Conservation (phyloP, 1,139 yeast genomes). For the Blastobotrys illinoisensis region DNA sequence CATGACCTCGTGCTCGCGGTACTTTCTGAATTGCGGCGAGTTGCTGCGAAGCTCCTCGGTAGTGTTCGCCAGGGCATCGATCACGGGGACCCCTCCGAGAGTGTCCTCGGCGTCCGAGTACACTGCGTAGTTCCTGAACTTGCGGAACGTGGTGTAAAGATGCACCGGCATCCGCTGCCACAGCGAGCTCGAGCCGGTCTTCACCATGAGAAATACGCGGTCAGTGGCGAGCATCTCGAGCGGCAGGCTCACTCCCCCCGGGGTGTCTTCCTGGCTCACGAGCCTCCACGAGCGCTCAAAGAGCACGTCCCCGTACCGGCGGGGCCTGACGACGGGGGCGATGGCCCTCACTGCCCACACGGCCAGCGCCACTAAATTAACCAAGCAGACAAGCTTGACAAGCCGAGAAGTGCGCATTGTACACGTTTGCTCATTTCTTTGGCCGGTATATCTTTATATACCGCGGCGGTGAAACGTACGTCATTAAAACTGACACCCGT, state of each 20-base stretch:
- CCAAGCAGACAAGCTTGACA: background rate
- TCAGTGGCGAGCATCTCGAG: too few relatives aligned
- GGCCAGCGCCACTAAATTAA: background rate
- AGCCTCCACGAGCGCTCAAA: background rate
- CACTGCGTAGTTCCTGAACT: constrained; percentile 31
- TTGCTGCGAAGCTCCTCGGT: constrained; percentile 18
- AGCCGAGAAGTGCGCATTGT: background rate
- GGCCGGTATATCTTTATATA: too few relatives aligned
- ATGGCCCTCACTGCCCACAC: background rate
- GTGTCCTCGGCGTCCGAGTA: constrained; percentile 32
- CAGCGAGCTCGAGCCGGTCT: constrained; percentile 33
- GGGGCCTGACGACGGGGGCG: background rate
- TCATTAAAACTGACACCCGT: background rate
- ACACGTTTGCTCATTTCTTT: too few relatives aligned
- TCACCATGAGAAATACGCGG: constrained; percentile 28
- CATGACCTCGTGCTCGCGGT: constrained; percentile 23
- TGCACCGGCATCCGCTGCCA: constrained; percentile 37
- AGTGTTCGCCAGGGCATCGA: constrained; percentile 30
- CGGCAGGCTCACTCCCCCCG: too few relatives aligned
- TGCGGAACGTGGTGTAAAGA: constrained; percentile 30
- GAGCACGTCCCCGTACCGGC: background rate
- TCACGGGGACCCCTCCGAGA: constrained; percentile 30
- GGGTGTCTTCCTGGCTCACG: background rate
- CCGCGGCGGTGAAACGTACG: background rate
- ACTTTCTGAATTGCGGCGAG: constrained; percentile 23